Evolutionary conservation across 1,139 yeast species (phyloP).

Genomic region (Blastobotrys illinoisensis): DNA sequence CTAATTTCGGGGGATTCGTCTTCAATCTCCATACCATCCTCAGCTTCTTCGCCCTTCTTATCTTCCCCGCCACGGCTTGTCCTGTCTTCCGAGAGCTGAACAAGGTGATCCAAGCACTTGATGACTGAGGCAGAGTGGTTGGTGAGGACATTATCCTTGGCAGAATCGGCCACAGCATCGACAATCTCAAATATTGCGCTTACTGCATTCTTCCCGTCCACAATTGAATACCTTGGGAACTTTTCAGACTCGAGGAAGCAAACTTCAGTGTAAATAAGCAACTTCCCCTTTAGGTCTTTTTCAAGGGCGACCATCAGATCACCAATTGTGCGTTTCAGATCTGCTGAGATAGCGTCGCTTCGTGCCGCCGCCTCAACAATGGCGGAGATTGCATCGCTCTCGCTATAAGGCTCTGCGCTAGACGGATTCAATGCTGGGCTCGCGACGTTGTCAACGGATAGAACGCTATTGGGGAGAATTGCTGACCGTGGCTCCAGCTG

Average conservation of each 20-base stretch:
- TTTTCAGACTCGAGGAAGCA: slow-evolving; percentile 41
- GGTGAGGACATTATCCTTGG: slow-evolving; percentile 18
- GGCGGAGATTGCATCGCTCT: not conserved
- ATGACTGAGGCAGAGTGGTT: slow-evolving; percentile 19
- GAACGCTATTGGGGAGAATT: not conserved
- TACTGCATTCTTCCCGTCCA: slow-evolving; percentile 17
- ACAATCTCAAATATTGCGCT: slow-evolving; percentile 24
- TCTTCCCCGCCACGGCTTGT: slow-evolving; percentile 4
- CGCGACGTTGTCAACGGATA: not conserved
- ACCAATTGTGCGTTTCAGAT: slow-evolving; percentile 25
- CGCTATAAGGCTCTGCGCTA: not conserved
- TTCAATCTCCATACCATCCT: slow-evolving; percentile 13
- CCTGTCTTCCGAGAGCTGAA: slow-evolving; percentile 16
- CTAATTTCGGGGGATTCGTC: slow-evolving; percentile 10
- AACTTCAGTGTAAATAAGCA: slow-evolving; percentile 39
- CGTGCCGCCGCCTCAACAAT: not conserved
- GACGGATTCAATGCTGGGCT: not conserved
- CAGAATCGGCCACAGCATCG: slow-evolving; percentile 28
- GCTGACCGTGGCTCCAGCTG: slow-evolving; percentile 4
- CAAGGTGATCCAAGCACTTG: slow-evolving; percentile 19
- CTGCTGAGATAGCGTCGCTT: not conserved
- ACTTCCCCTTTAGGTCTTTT: slow-evolving; percentile 29
- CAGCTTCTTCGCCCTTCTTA: not conserved
- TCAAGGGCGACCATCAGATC: slow-evolving; percentile 37
- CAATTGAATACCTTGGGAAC: slow-evolving; percentile 38